phyloP scores from a whole-genome alignment of 257 asterid species.

The Fraxinus americana region DNA sequence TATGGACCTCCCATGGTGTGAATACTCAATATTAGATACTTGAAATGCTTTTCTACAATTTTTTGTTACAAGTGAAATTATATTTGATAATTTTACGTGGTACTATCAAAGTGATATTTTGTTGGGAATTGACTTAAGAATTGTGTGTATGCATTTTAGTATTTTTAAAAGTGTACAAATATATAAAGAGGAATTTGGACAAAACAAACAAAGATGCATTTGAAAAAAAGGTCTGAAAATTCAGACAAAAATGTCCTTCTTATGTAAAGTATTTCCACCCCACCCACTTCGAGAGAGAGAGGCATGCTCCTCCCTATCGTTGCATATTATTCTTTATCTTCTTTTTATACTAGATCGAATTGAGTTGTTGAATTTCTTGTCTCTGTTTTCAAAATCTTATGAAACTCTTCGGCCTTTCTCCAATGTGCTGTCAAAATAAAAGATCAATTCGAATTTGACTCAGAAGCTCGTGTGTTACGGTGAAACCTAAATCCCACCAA shows the following conservation, averaged over 20 bases:
- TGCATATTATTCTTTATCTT: slow-evolving; percentile 65
- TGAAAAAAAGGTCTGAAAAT: too few relatives aligned
- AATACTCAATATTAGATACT: neutral
- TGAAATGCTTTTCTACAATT: neutral
- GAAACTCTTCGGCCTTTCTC: slow-evolving; percentile 32
- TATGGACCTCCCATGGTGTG: neutral
- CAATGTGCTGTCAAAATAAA: slow-evolving; percentile 20
- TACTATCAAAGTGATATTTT: neutral
- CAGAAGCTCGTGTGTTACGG: neutral
- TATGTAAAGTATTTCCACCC: too few relatives aligned
- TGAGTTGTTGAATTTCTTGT: slow-evolving; percentile 32
- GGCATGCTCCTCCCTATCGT: slow-evolving; percentile 80
- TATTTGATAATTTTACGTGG: neutral
- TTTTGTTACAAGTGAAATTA: neutral
- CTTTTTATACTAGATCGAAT: slow-evolving; percentile 41
- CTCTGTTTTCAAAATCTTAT: neutral
- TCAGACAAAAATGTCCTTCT: too few relatives aligned
- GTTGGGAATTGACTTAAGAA: neutral
- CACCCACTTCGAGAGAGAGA: slow-evolving; percentile 33
- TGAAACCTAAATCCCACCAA: neutral
- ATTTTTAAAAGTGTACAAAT: neutral
- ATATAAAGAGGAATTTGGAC: neutral
- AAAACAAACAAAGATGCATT: too few relatives aligned
- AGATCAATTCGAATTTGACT: neutral
- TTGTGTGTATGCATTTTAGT: neutral